These are phyloP conservation scores for Anethum foeniculum DNA, from an alignment of 140 eudicot species.

Conservation along the genomic window DNA sequence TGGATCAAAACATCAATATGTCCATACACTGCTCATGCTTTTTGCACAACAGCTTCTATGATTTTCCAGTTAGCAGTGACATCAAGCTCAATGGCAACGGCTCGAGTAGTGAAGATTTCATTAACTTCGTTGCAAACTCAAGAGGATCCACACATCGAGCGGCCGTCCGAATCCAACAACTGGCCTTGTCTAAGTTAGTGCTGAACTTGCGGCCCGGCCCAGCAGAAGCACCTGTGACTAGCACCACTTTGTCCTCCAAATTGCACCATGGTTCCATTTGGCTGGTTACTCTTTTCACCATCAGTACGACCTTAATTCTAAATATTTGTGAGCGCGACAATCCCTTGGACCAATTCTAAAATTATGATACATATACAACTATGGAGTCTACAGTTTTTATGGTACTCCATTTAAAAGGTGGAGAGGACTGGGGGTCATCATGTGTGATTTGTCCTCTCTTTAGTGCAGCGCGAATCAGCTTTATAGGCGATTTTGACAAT, in stretches of 20 bases:
- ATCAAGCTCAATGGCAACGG: constrained; percentile 4
- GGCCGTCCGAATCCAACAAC: constrained; percentile 10
- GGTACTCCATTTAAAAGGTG: too few species aligned
- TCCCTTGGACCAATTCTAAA: too few species aligned
- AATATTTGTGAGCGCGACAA: too few species aligned
- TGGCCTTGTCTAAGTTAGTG: background rate
- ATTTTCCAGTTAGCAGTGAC: background rate
- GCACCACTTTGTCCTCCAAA: constrained; percentile 21
- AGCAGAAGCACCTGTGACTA: constrained; percentile 29
- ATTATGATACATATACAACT: too few species aligned
- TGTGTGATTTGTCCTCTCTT: too few species aligned
- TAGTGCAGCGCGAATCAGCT: too few species aligned
- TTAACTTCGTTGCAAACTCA: constrained; percentile 36
- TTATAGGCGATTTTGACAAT: too few species aligned
- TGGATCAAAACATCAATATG: constrained; percentile 57
- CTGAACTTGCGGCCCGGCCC: constrained; percentile 8
- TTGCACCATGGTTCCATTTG: constrained; percentile 8
- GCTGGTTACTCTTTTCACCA: background rate
- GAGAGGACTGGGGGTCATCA: too few species aligned
- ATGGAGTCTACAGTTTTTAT: too few species aligned
- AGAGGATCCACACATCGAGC: constrained; percentile 23
- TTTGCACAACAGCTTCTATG: background rate
- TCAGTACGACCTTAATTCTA: background rate
- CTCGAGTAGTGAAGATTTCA: constrained; percentile 9
- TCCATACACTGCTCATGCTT: constrained; percentile 61